phyloP scores from a whole-genome alignment of 169 alveolate species.

The Cryptosporidium tyzzeri region DNA sequence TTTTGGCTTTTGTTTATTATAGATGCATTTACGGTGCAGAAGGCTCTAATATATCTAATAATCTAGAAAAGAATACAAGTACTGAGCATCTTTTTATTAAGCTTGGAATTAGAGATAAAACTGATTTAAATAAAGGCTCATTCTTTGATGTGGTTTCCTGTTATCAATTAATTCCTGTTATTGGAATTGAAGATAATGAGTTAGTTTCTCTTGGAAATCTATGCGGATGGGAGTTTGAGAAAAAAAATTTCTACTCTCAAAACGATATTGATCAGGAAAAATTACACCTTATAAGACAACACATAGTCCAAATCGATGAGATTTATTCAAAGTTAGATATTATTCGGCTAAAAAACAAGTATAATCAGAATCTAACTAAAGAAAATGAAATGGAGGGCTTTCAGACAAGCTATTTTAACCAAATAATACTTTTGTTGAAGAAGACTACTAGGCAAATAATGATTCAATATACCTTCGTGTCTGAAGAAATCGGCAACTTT shows the following conservation, averaged over 20 bases:
- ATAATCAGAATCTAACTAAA: background rate
- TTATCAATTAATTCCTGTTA: conserved; percentile 32
- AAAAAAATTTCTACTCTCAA: background rate
- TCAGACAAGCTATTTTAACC: conserved; percentile 10
- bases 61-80: background rate
- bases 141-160: conserved; percentile 27
- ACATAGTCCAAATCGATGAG: conserved; percentile 19
- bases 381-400: background rate
- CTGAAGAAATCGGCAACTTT: conserved; percentile 11
- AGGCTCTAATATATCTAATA: background rate
- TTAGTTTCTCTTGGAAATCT: conserved; percentile 16
- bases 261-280: conserved; percentile 9
- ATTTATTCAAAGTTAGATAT: conserved; percentile 38
- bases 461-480: background rate
- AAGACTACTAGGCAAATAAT: conserved; percentile 6
- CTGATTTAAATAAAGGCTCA: background rate
- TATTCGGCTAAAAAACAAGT: background rate
- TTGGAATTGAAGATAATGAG: conserved; percentile 30
- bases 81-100: background rate
- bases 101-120: background rate
- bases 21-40: conserved; percentile 20
- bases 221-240: conserved; percentile 28
- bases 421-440: conserved; percentile 13
- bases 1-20: conserved; percentile 33
- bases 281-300: background rate